Conservation (phyloP, 2,329 filamentous ascomycete genomes). For the Aspergillus arachidicola region DNA sequence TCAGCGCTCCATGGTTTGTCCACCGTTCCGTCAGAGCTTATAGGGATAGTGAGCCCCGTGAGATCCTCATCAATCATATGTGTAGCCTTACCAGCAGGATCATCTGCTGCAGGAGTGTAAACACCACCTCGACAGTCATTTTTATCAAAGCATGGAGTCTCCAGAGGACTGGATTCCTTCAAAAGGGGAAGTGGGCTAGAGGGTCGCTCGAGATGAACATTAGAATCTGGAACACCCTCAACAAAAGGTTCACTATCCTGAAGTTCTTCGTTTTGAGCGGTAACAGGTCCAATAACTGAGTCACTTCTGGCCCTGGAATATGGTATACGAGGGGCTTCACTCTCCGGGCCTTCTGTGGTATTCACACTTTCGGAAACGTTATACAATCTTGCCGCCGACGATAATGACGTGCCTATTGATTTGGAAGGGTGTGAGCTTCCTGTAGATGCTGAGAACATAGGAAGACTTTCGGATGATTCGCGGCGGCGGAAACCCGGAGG, state of each 20-base stretch:
- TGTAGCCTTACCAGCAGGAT: slow-evolving; percentile 9
- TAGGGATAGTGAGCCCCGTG: slow-evolving; percentile 32
- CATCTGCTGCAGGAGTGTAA: not conserved
- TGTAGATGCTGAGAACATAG: slow-evolving; percentile 65
- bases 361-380: slow-evolving; percentile 23
- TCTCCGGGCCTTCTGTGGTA: slow-evolving; percentile 23
- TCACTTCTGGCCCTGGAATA: slow-evolving; percentile 9
- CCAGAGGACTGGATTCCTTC: slow-evolving; percentile 37
- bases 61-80: slow-evolving; percentile 24
- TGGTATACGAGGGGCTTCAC: slow-evolving; percentile 5
- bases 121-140: slow-evolving; percentile 1
- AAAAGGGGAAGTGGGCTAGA: slow-evolving; percentile 40
- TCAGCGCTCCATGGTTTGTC: slow-evolving; percentile 45
- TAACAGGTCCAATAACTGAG: slow-evolving; percentile 15
- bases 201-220: slow-evolving; percentile 49
- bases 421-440: slow-evolving; percentile 57
- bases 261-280: slow-evolving; percentile 21
- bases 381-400: slow-evolving; percentile 33
- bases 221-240: slow-evolving; percentile 25
- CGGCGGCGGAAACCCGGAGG: slow-evolving; percentile 50
- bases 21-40: slow-evolving; percentile 31
- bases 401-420: slow-evolving; percentile 57
- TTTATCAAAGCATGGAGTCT: slow-evolving; percentile 18
- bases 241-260: slow-evolving; percentile 29
- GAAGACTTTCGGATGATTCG: slow-evolving; percentile 64